Evolutionary conservation across 495 filamentous ascomycete species (phyloP).

Genomic region (Viridothelium virens): DNA sequence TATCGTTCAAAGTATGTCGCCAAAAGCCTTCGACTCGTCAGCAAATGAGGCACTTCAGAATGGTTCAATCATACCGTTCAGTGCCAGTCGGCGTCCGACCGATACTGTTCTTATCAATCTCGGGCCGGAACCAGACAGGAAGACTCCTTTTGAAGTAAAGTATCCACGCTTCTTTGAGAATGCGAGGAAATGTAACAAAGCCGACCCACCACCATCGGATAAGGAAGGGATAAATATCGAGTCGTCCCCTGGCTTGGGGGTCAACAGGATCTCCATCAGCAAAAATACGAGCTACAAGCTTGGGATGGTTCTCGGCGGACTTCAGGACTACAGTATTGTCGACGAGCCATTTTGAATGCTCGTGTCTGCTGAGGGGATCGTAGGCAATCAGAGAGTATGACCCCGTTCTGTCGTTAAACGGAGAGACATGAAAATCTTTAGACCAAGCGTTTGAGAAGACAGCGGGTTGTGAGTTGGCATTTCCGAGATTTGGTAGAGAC

Average conservation of each 20-base stretch:
- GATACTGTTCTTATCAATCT: slow-evolving; percentile 47
- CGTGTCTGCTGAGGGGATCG: slow-evolving; percentile 45
- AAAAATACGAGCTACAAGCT: slow-evolving; percentile 48
- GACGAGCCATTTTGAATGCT: slow-evolving; percentile 36
- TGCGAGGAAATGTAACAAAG: slow-evolving; percentile 54
- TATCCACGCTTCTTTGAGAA: slow-evolving; percentile 47
- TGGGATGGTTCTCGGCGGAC: slow-evolving; percentile 48
- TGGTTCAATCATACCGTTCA: slow-evolving; percentile 31
- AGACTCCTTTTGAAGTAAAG: slow-evolving; percentile 48
- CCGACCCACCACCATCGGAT: slow-evolving; percentile 55
- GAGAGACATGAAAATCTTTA: slow-evolving; percentile 70
- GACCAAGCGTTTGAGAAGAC: slow-evolving; percentile 45
- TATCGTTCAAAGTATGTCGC: slow-evolving; percentile 48
- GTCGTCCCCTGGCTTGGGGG: slow-evolving; percentile 37
- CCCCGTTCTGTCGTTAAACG: slow-evolving; percentile 60
- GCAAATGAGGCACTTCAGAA: neutral
- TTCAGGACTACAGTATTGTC: slow-evolving; percentile 50
- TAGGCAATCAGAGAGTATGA: slow-evolving; percentile 47
- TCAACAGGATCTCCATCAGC: slow-evolving; percentile 44
- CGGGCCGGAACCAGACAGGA: slow-evolving; percentile 51
- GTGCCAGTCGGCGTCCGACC: slow-evolving; percentile 39
- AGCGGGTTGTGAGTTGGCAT: neutral
- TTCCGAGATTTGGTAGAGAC: neutral
- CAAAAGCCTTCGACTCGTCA: slow-evolving; percentile 31
- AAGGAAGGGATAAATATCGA: slow-evolving; percentile 43